Conservation (phyloP, 164 flowering plant species). For the Platanus orientalis region DNA sequence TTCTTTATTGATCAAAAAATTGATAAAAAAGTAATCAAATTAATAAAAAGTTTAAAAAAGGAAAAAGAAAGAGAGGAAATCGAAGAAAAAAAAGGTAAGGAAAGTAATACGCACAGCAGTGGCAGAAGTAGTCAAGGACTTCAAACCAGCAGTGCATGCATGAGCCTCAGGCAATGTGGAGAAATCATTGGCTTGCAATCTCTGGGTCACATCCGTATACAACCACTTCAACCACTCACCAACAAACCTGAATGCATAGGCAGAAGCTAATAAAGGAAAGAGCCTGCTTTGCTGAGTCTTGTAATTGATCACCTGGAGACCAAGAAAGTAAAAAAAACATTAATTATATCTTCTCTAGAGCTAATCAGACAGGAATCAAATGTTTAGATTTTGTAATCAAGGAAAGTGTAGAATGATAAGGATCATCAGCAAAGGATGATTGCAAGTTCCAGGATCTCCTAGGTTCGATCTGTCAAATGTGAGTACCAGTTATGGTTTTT, state of each 20-base stretch:
- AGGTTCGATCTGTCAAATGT: neutral
- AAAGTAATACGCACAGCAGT: constrained; percentile 72
- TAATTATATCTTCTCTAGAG: neutral
- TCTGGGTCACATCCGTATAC: constrained; percentile 85
- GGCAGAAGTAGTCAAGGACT: constrained; percentile 84
- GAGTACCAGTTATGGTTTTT: neutral
- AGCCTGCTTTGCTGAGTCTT: constrained; percentile 98
- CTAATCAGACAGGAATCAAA: neutral
- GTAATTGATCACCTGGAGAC: constrained; percentile 85
- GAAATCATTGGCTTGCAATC: constrained; percentile 81
- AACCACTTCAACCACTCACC: constrained; percentile 97
- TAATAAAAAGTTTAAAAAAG: no score
- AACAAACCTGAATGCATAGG: constrained; percentile 94
- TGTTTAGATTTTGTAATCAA: no score
- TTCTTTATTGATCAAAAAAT: no score
- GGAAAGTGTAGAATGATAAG: neutral
- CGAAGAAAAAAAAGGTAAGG: neutral
- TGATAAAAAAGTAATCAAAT: no score
- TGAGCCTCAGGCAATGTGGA: constrained; percentile 98
- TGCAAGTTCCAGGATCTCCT: neutral
- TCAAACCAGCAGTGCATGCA: constrained; percentile 99
- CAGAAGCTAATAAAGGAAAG: constrained; percentile 94
- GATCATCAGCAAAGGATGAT: neutral
- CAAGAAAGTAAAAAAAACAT: constrained; percentile 1
- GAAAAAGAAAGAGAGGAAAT: neutral